Evolutionary conservation across 2,329 filamentous ascomycete species (phyloP).

Genomic region (Endothia cerciana): DNA sequence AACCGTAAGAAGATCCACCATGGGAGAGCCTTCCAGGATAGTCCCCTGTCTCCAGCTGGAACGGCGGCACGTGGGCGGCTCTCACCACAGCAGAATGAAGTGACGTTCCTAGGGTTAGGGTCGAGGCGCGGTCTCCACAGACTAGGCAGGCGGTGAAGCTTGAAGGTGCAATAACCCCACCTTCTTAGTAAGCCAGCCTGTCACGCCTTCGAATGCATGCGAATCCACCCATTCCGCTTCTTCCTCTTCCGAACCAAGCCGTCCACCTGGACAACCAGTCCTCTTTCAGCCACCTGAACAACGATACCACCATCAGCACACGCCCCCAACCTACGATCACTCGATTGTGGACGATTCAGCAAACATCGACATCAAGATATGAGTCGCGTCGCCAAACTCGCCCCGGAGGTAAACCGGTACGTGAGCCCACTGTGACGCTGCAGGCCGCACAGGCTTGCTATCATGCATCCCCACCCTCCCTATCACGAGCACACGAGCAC

Average conservation of each 20-base stretch:
- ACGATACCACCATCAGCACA: conserved; percentile 14
- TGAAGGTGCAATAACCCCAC: background rate
- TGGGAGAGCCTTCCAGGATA: too few species aligned
- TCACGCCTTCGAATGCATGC: background rate
- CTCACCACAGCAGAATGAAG: background rate
- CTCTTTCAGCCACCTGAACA: conserved; percentile 12
- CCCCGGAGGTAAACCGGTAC: conserved; percentile 98
- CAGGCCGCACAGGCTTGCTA: conserved; percentile 8
- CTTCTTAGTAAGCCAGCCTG: conserved; percentile 1
- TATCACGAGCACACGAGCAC: conserved; percentile 3
- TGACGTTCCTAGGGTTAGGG: background rate
- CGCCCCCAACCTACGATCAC: conserved; percentile 19
- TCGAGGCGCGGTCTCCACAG: too few species aligned
- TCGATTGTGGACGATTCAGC: conserved; percentile 26
- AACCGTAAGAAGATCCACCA: too few species aligned
- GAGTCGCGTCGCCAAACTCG: conserved; percentile 96
- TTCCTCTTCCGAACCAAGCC: conserved; percentile 25
- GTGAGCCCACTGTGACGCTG: conserved; percentile 41
- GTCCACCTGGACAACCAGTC: conserved; percentile 24
- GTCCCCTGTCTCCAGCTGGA: too few species aligned
- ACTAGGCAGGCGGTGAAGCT: background rate
- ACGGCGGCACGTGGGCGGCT: too few species aligned
- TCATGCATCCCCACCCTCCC: conserved; percentile 18
- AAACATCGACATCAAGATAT: conserved; percentile 68
- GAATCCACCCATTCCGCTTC: conserved; percentile 20